These are phyloP conservation scores for Candida pseudoviswanathii DNA, from an alignment of 1,139 yeast species.

Conservation along the genomic window DNA sequence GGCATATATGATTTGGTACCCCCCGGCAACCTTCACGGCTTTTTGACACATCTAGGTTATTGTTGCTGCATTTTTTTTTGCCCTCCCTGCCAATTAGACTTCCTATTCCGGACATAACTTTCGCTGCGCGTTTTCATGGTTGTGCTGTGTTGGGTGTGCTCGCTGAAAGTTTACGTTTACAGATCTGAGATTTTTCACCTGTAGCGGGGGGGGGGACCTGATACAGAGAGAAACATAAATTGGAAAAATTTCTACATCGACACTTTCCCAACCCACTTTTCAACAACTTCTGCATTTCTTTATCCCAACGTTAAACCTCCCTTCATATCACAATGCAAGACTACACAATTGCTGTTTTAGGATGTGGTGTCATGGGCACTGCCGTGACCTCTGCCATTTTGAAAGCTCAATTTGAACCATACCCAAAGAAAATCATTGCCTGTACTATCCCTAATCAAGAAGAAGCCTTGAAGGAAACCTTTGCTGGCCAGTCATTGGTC, in stretches of 20 bases:
- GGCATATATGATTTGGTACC: too few relatives aligned
- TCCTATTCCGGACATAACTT: constrained; percentile 6
- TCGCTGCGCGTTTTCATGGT: background rate
- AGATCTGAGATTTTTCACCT: background rate
- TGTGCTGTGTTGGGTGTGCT: background rate
- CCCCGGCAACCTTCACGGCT: too few relatives aligned
- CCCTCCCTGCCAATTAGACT: constrained; percentile 5
- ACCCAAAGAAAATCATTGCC: constrained; percentile 72
- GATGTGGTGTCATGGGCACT: constrained; percentile 96
- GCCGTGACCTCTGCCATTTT: constrained; percentile 87
- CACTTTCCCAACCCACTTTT: background rate
- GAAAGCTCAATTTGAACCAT: constrained; percentile 48
- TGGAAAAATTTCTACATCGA: background rate
- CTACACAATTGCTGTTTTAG: constrained; percentile 77
- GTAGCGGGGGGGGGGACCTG: too few relatives aligned
- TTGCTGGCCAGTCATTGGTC: constrained; percentile 42
- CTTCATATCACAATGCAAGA: constrained; percentile 30
- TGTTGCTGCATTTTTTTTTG: background rate
- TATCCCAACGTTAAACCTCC: background rate
- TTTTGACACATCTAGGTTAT: background rate
- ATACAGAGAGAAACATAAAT: too few relatives aligned
- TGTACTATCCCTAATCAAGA: constrained; percentile 61
- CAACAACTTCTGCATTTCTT: background rate
- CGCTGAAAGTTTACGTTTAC: constrained; percentile 3
- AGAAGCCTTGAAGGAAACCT: constrained; percentile 11